Evolutionary conservation across 2,329 filamentous ascomycete species (phyloP), one percentile per base, ranked within the genome.

Genomic region (Trichoderma endophyticum): DNA sequence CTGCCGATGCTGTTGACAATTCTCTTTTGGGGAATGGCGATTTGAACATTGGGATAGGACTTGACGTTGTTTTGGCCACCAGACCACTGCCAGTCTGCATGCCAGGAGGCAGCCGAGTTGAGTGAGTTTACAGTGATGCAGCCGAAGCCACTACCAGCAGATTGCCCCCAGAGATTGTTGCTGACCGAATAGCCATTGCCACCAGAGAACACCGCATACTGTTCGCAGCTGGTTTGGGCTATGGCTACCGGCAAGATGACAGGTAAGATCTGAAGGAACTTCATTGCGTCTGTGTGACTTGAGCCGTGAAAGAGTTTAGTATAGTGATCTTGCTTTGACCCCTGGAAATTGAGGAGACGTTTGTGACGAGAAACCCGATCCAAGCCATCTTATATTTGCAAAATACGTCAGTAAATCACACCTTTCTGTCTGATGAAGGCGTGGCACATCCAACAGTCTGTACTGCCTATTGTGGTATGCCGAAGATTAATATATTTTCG

Each of bases 21-120:
- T 32, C 57, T 24, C 39, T 70, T 61, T 14, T 18, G 48, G 7
- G 67, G 67, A 30, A 70, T 28, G 9, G 6, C 18, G 32, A 61
- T 34, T 7, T 51, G 57, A 8, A 34, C 30, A 14, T 70, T 70
- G 28, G 28, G 67, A 11, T 70, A 70, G 7, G 24, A 43, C 57
- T 70, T 70, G 57, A 70, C 67, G 21, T 70, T 70, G 57, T 36
- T 62, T 30, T 61, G 67, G n/a, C 56, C 67, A 15, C 67, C 67
- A 7, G 67, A 70, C 67, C 67, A 70, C 21, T 61, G 43, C 67
- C 67, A 70, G 28, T 51, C 43, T 24, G 67, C 57, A 6, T 61
- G 57, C 67, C 67, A 70, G 1, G 39, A 18, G 7, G 56, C 67
- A 4, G 39, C 14, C 14, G 28, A 15, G 56, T n/a, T 60, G 11